Percentiles rank a stretch among this genome's conserved stretches.
phyloP scores from a whole-genome alignment of 768 basidiomycete genomes.

The Lentinula sp. region DNA sequence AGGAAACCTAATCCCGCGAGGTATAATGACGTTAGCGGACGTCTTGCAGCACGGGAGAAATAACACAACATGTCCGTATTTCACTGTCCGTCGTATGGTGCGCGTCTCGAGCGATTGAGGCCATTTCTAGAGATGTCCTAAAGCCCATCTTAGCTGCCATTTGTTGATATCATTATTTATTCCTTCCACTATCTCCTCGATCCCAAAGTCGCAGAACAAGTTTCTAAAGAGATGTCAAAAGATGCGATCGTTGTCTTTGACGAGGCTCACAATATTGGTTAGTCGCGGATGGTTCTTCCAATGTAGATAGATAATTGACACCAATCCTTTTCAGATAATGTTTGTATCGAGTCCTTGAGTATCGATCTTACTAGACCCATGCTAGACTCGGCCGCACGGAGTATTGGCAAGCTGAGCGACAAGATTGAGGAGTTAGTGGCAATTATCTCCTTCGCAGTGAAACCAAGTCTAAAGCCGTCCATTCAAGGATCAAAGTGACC shows the following conservation, averaged over 20 bases:
- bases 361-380: slow-evolving; percentile 97
- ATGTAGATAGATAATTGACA: not conserved
- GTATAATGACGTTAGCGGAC: slow-evolving; percentile 93
- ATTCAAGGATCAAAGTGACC: slow-evolving; percentile 81
- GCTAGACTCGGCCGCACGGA: slow-evolving; percentile 90
- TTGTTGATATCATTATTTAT: slow-evolving; percentile 94
- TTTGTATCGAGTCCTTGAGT: slow-evolving; percentile 97
- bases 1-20: slow-evolving; percentile 75
- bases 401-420: slow-evolving; percentile 79
- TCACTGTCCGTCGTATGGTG: slow-evolving; percentile 94
- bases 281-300: slow-evolving; percentile 12
- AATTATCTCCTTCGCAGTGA: not conserved
- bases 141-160: slow-evolving; percentile 67
- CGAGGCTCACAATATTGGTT: slow-evolving; percentile 98
- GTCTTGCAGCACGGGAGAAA: slow-evolving; percentile 84
- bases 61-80: slow-evolving; percentile 89
- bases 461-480: not conserved
- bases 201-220: slow-evolving; percentile 98
- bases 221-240: slow-evolving; percentile 95
- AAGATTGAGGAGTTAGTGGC: slow-evolving; percentile 86
- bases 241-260: slow-evolving; percentile 99
- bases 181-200: slow-evolving; percentile 99
- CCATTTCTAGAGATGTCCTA: not conserved
- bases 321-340: slow-evolving; percentile 65
- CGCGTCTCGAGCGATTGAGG: slow-evolving; percentile 3